Evolutionary conservation across 2,329 filamentous ascomycete genomes (phyloP).

Genomic region (Aspergillus sp.): DNA sequence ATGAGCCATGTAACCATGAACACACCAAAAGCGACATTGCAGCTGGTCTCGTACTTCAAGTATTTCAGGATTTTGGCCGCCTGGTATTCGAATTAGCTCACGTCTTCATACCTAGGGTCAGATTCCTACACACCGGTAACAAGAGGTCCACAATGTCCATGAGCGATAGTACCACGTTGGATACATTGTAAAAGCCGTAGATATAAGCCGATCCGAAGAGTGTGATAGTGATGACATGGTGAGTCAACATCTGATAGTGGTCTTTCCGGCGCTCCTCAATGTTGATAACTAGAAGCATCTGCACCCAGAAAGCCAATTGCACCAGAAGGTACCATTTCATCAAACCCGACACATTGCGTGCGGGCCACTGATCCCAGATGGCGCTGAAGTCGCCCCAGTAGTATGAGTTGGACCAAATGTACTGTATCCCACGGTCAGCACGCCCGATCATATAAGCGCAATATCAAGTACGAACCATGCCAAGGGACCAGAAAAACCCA

Average conservation of each 20-base stretch:
- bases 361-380: slow-evolving; percentile 84
- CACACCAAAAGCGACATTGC: slow-evolving; percentile 79
- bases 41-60: slow-evolving; percentile 70
- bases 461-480: slow-evolving; percentile 64
- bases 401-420: slow-evolving; percentile 74
- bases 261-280: slow-evolving; percentile 95
- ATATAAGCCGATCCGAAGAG: slow-evolving; percentile 82
- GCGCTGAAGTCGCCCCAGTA: slow-evolving; percentile 76
- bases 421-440: slow-evolving; percentile 53
- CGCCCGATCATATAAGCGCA: slow-evolving; percentile 1
- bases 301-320: slow-evolving; percentile 90
- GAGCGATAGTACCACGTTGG: slow-evolving; percentile 82
- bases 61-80: slow-evolving; percentile 94
- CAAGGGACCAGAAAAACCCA: slow-evolving; percentile 75
- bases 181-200: slow-evolving; percentile 84
- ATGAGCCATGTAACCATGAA: slow-evolving; percentile 86
- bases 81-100: slow-evolving; percentile 46
- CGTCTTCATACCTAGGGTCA: neutral
- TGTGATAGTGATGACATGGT: slow-evolving; percentile 85
- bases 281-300: slow-evolving; percentile 91
- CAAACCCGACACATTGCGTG: slow-evolving; percentile 69
- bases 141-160: slow-evolving; percentile 94
- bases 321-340: slow-evolving; percentile 89
- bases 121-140: slow-evolving; percentile 66
- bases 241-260: slow-evolving; percentile 91